Evolutionary conservation across 352 stramenopile genomes (phyloP).

Genomic region (Phytopythium chamaehyphon): DNA sequence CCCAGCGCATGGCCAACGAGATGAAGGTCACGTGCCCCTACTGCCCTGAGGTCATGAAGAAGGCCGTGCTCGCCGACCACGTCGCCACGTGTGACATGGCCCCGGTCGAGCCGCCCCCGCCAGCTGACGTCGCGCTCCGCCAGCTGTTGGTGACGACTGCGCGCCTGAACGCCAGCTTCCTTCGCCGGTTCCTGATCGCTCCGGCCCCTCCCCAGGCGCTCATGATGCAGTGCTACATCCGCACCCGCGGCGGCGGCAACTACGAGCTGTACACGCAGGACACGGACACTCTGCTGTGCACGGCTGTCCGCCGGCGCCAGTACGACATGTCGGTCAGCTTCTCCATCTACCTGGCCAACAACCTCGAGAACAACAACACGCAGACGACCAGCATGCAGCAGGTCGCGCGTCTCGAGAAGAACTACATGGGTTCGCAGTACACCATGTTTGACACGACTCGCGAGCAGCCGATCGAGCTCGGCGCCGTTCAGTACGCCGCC

Average conservation of each 20-base stretch:
- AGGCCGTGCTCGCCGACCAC: slow-evolving; percentile 59
- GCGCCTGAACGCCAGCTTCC: slow-evolving; percentile 43
- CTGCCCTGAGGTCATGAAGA: slow-evolving; percentile 71
- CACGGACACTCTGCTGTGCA: slow-evolving; percentile 70
- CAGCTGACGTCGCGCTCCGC: slow-evolving; percentile 63
- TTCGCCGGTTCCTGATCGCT: slow-evolving; percentile 55
- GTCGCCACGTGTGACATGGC: slow-evolving; percentile 61
- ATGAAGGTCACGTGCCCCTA: slow-evolving; percentile 73
- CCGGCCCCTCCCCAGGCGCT: slow-evolving; percentile 55
- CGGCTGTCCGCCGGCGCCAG: slow-evolving; percentile 71
- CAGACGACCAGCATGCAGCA: slow-evolving; percentile 21
- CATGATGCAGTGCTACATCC: slow-evolving; percentile 88
- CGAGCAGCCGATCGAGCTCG: slow-evolving; percentile 53
- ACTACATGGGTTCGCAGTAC: slow-evolving; percentile 88
- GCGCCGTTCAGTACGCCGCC: slow-evolving; percentile 80
- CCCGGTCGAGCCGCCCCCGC: slow-evolving; percentile 66
- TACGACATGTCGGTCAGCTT: slow-evolving; percentile 89
- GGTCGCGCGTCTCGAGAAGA: slow-evolving; percentile 79
- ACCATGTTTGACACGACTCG: slow-evolving; percentile 72
- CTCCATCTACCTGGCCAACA: slow-evolving; percentile 56
- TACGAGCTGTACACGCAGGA: slow-evolving; percentile 87
- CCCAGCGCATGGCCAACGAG: slow-evolving; percentile 83
- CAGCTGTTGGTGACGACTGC: slow-evolving; percentile 53
- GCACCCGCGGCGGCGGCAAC: slow-evolving; percentile 70
- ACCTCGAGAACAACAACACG: slow-evolving; percentile 24